phyloP scores from a whole-genome alignment of 495 filamentous ascomycete genomes.

The Aspergillus indologenus region DNA sequence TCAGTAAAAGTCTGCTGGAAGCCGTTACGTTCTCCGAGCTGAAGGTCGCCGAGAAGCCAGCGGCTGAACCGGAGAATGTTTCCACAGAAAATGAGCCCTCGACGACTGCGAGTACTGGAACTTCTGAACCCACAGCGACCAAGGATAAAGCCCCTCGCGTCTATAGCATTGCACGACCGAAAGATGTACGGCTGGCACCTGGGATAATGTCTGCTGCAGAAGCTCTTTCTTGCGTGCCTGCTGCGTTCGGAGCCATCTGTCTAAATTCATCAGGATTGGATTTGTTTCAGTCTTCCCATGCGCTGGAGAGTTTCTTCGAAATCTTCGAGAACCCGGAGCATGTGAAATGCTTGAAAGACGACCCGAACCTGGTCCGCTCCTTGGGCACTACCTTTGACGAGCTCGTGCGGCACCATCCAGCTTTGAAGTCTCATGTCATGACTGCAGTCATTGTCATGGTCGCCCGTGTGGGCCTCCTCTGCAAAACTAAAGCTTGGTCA shows the following conservation, averaged over 20 bases:
- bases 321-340: constrained; percentile 92
- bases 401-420: constrained; percentile 87
- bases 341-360: constrained; percentile 73
- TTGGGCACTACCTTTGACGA: constrained; percentile 90
- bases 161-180: constrained; percentile 34
- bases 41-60: constrained; percentile 31
- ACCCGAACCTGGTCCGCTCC: constrained; percentile 51
- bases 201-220: constrained; percentile 83
- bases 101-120: constrained; percentile 14
- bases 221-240: constrained; percentile 79
- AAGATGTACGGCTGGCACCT: constrained; percentile 51
- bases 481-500: constrained; percentile 60
- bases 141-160: constrained; percentile 27
- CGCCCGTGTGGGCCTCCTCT: constrained; percentile 67
- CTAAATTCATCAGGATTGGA: constrained; percentile 85
- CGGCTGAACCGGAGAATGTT: constrained; percentile 27
- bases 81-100: constrained; percentile 28
- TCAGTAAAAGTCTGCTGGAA: constrained; percentile 79
- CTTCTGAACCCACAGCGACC: constrained; percentile 18
- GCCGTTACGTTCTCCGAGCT: constrained; percentile 61
- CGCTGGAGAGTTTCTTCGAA: constrained; percentile 82
- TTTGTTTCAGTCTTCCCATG: constrained; percentile 79
- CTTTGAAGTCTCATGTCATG: constrained; percentile 73
- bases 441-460: constrained; percentile 80
- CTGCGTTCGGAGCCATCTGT: constrained; percentile 90